Evolutionary conservation across 345 rosid genomes (phyloP).

Genomic region (Leavenworthia alabamica): DNA sequence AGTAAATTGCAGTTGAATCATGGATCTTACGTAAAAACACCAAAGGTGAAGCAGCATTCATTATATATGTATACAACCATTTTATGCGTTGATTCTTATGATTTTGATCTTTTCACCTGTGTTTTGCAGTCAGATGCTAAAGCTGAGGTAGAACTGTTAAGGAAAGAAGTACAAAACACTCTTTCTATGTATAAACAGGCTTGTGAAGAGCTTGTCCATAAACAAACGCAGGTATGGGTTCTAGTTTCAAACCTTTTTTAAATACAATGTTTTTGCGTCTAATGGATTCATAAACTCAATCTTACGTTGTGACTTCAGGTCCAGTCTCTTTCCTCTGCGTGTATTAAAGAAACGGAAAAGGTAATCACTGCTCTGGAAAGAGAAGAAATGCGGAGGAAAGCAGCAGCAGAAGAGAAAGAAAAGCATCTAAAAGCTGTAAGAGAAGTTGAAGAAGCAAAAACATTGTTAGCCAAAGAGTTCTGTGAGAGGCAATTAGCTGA

Average conservation of each 20-base stretch:
- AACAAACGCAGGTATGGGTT: conserved; percentile 58
- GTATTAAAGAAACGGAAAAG: conserved; percentile 52
- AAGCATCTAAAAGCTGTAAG: conserved; percentile 53
- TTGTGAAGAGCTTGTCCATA: conserved; percentile 65
- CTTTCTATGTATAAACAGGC: conserved; percentile 58
- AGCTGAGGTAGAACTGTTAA: conserved; percentile 59
- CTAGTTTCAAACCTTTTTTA: background rate
- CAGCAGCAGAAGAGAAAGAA: conserved; percentile 63
- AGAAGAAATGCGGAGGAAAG: conserved; percentile 57
- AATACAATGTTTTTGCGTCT: background rate
- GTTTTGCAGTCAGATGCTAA: conserved; percentile 45
- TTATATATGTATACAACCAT: background rate
- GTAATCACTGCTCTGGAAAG: conserved; percentile 58
- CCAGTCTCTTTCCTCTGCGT: conserved; percentile 56
- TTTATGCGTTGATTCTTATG: background rate
- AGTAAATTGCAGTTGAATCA: conserved; percentile 10
- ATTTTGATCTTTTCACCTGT: background rate
- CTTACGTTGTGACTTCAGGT: conserved; percentile 41
- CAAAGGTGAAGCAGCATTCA: conserved; percentile 15
- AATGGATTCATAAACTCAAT: conserved; percentile 11
- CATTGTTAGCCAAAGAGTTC: conserved; percentile 53
- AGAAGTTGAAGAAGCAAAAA: conserved; percentile 67
- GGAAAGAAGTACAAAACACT: conserved; percentile 54
- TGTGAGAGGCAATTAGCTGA: conserved; percentile 66
- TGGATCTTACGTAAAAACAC: conserved; percentile 9